phyloP scores from a whole-genome alignment of 495 filamentous ascomycete genomes.

The Usnea hakonensis region DNA sequence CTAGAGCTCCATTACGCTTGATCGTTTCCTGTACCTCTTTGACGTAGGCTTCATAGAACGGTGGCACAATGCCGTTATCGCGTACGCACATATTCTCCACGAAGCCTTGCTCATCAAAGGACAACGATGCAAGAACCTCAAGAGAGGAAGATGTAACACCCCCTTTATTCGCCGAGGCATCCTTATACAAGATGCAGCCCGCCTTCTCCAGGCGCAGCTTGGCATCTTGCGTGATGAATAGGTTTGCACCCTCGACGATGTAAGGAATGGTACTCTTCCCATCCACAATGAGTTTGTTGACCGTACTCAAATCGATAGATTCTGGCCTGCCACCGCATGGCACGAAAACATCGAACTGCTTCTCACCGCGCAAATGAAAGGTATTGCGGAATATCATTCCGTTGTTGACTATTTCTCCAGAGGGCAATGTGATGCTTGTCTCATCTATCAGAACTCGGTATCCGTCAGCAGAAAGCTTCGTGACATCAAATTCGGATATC shows the following conservation, averaged over 20 bases:
- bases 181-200: constrained; percentile 91
- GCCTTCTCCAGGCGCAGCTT: constrained; percentile 92
- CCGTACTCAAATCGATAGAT: constrained; percentile 86
- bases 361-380: constrained; percentile 75
- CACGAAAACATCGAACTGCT: constrained; percentile 80
- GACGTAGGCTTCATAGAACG: constrained; percentile 90
- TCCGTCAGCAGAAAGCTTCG: constrained; percentile 78
- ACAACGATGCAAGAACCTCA: constrained; percentile 87
- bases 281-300: constrained; percentile 71
- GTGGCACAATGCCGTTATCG: constrained; percentile 65
- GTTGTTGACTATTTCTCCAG: constrained; percentile 77
- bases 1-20: constrained; percentile 77
- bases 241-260: constrained; percentile 94
- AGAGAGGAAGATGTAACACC: constrained; percentile 97
- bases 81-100: constrained; percentile 87
- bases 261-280: constrained; percentile 82
- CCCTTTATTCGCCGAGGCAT: constrained; percentile 97
- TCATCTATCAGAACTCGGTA: constrained; percentile 94
- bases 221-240: constrained; percentile 98
- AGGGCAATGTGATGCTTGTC: constrained; percentile 74
- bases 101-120: constrained; percentile 85
- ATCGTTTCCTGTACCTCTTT: constrained; percentile 84
- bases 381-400: constrained; percentile 95
- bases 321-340: constrained; percentile 95
- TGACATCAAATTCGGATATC: constrained; percentile 79